Percentiles rank a stretch among this genome's conserved stretches.
phyloP scores from a whole-genome alignment of 164 flowering plant species.

The Vitis labrusca region DNA sequence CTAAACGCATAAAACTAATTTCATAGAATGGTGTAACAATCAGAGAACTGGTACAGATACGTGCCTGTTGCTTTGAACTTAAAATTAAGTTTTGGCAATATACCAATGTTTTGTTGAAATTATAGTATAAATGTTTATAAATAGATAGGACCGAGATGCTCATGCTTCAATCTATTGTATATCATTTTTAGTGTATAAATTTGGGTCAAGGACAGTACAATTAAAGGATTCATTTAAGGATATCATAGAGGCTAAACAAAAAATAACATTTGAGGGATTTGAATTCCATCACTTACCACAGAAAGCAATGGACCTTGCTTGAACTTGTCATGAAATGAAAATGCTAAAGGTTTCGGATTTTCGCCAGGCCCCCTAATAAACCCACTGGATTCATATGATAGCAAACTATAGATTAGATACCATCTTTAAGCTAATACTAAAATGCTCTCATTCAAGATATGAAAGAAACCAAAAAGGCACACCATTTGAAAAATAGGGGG shows the following conservation, averaged over 20 bases:
- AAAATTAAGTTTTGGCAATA: too few species aligned
- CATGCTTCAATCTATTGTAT: too few species aligned
- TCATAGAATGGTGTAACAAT: neutral
- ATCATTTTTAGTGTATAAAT: too few species aligned
- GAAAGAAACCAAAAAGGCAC: neutral
- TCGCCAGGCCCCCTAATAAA: conserved; percentile 97
- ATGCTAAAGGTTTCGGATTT: conserved; percentile 71
- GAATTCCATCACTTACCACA: conserved; percentile 52
- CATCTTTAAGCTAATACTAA: neutral
- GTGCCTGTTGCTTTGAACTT: too few species aligned
- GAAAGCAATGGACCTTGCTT: conserved; percentile 90
- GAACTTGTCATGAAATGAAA: conserved; percentile 85
- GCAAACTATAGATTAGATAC: neutral
- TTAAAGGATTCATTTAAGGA: too few species aligned
- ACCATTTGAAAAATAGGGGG: neutral
- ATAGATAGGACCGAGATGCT: too few species aligned
- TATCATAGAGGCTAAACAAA: neutral
- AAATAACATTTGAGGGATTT: neutral
- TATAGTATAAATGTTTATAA: too few species aligned
- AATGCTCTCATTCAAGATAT: neutral
- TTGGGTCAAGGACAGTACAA: too few species aligned
- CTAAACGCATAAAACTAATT: too few species aligned
- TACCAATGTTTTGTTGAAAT: too few species aligned
- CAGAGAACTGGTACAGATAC: too few species aligned
- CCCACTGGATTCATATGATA: conserved; percentile 51